Conservation (phyloP, 176 grass and related monocot species). For the Oryza officinalis region DNA sequence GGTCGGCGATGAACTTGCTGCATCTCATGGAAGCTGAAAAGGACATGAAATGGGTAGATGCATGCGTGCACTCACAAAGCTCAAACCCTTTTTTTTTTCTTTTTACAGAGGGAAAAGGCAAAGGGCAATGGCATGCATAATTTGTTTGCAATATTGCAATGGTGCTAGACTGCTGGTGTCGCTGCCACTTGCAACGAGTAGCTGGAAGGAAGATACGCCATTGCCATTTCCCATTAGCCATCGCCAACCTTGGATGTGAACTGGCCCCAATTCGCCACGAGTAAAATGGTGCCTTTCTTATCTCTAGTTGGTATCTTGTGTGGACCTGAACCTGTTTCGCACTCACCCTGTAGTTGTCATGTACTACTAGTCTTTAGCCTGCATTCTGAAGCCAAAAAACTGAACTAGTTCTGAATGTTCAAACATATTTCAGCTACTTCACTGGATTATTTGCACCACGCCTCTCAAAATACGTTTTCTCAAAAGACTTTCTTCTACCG, state of each 20-base stretch:
- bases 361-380: not conserved
- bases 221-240: conserved; percentile 5
- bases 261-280: conserved; percentile 7
- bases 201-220: not conserved
- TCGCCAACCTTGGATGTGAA: conserved; percentile 18
- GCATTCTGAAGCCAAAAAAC: not conserved
- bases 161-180: not conserved
- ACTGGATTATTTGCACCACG: no score
- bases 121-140: not conserved
- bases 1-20: not conserved
- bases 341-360: not conserved
- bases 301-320: not conserved
- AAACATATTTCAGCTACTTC: not conserved
- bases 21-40: not conserved
- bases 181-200: conserved; percentile 1
- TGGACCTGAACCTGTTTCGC: not conserved
- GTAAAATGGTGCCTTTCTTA: not conserved
- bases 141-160: not conserved
- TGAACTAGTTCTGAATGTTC: not conserved
- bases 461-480: no score
- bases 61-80: conserved; percentile 28
- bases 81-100: not conserved
- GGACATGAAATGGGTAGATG: conserved; percentile 12
- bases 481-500: no score
- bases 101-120: not conserved